Evolutionary conservation across 345 rosid genomes (phyloP), one percentile per base, ranked within the genome.

Genomic region (Dipteronia sinensis): DNA sequence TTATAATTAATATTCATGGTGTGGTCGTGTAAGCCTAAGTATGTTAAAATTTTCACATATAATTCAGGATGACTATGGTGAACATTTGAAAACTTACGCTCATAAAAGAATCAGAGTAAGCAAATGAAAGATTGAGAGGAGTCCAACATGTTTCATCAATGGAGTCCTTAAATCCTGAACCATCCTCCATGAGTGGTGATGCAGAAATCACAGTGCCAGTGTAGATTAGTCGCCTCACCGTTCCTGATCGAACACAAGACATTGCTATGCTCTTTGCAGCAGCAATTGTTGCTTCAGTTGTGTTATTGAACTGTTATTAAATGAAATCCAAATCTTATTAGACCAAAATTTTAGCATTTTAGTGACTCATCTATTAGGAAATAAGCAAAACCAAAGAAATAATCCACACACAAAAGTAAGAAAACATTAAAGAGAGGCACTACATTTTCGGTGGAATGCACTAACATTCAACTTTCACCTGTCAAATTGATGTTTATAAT

Each of bases 121-220:
- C 6, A 38, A 64, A 10, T 6, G 85, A 53, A 61, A 23, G 49
- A 73, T 72, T 11, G 44, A 56, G 86, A 17, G 85, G 82, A 0
- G 88, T 81, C 86, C 86, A 83, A 62, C 83, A 78, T 2, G 90
- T 76, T 69, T 87, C 90, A 69, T 87, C 86, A 9, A 85, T 62
- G 78, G 6, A 23, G 31, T 75, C 67, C 25, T 77, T 77, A 42
- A 47, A 87, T 12, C 82, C 80, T 1, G 10, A 44, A 1, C 84
- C 82, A 40, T 78, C 79, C 1, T 76, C 72, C 25, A 65, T 70
- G 53, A 82, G 10, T 0, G 85, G 84, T 1, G 90, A 85, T 10
- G 83, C 68, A 1, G 84, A 73, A 13, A 17, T 4, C 20, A 81
- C 74, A n/a, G 80, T 77, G 17, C 81, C 81, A 2, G 85, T 79